Evolutionary conservation across 257 asterid genomes (phyloP).

Genomic region (Galeopsis tetrahit): DNA sequence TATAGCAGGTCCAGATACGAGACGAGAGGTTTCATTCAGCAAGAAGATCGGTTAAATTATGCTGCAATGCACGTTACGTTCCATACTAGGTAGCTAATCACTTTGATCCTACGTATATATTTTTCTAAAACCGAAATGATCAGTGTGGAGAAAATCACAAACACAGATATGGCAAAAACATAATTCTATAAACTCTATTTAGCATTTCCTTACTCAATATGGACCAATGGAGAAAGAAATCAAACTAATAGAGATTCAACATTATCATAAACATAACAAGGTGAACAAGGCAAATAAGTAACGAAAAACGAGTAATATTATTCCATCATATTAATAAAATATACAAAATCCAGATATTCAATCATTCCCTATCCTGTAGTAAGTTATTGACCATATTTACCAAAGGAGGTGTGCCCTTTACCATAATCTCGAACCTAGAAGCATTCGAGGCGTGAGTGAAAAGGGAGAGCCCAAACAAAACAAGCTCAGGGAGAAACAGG

Average conservation of each 20-base stretch:
- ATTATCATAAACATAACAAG: background rate
- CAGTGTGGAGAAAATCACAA: background rate
- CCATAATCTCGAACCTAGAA: conserved; percentile 90
- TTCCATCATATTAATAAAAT: conserved; percentile 7
- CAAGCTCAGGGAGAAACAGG: conserved; percentile 82
- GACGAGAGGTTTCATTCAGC: conserved; percentile 11
- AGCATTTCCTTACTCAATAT: background rate
- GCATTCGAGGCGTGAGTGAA: conserved; percentile 74
- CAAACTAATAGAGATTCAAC: background rate
- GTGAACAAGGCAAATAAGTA: conserved; percentile 1
- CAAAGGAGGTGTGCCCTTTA: conserved; percentile 85
- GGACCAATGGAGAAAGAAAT: background rate
- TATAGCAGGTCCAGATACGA: conserved; percentile 14
- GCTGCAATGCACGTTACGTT: conserved; percentile 27
- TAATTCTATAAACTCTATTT: background rate
- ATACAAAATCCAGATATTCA: conserved; percentile 1
- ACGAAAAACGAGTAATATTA: conserved; percentile 19
- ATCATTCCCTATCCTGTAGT: conserved; percentile 63
- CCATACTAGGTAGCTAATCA: conserved; percentile 32
- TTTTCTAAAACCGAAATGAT: background rate
- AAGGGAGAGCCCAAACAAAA: conserved; percentile 78
- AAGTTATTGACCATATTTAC: conserved; percentile 79
- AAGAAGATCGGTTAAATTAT: background rate
- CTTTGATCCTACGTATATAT: conserved; percentile 30
- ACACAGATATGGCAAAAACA: background rate